A percentile compares a stretch with the other conserved stretches of the same genome.
These are phyloP conservation scores for Niveomyces coronatus DNA, from an alignment of 2,329 filamentous ascomycete genomes.

Conservation along the genomic window DNA sequence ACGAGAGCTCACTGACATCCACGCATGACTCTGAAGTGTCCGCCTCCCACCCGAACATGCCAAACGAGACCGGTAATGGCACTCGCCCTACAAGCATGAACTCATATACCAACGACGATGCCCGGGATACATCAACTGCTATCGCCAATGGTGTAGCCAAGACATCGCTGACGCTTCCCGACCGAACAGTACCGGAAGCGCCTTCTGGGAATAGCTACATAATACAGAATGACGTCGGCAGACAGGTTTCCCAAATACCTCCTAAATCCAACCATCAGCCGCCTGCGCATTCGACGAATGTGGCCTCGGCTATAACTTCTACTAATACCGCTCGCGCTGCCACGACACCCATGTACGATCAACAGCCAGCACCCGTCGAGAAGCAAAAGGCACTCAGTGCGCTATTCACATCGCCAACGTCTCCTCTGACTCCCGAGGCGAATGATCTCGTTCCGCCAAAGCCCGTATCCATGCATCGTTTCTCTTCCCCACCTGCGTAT, in stretches of 20 bases:
- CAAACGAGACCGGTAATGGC: constrained; percentile 31
- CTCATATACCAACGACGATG: constrained; percentile 41
- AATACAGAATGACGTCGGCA: constrained; percentile 17
- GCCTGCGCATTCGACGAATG: constrained; percentile 1
- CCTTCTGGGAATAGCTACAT: not conserved
- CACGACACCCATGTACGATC: not conserved
- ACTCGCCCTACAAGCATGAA: constrained; percentile 44
- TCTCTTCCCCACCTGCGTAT: constrained; percentile 23
- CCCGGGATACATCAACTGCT: constrained; percentile 8
- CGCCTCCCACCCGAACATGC: constrained; percentile 30
- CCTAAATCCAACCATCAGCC: constrained; percentile 2
- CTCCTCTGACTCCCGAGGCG: constrained; percentile 6
- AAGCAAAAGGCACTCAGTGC: not conserved
- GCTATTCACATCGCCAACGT: not conserved
- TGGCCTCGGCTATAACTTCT: not conserved
- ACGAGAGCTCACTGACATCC: constrained; percentile 44
- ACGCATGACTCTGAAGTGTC: constrained; percentile 42
- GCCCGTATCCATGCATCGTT: constrained; percentile 4
- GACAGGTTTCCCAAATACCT: constrained; percentile 2
- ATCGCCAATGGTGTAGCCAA: constrained; percentile 6
- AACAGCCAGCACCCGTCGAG: constrained; percentile 1
- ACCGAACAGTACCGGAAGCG: constrained; percentile 2
- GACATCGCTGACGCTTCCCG: constrained; percentile 8
- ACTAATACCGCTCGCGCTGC: too few relatives aligned
- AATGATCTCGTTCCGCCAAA: constrained; percentile 5